Base-by-base conservation (phyloP, 768 basidiomycete species). In the Amanita brunnescens region DNA sequence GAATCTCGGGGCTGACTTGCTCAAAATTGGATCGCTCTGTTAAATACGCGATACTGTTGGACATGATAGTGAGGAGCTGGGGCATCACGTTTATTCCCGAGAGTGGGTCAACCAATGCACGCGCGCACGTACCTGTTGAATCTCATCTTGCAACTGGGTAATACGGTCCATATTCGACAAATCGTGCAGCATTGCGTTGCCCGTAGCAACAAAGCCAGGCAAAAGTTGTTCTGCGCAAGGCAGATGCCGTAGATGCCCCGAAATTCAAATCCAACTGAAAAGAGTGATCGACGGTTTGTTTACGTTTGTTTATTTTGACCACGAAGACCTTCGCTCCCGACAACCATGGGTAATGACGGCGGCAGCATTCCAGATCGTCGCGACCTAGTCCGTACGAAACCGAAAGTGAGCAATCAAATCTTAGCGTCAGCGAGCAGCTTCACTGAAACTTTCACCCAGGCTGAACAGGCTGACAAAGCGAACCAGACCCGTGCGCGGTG, bases 151-250 rank as follows among this genome's bases (percentile, higher is more conserved):
- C 49, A 94, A 82, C 66, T 94, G 92, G 8, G 92, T 93, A 66
- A 94, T 88, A 70, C 91, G 85, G 76, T 94, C 91, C 92, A 93
- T 93, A 74, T 89, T 83, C 67, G 87, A 81, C 66, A 91, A 70
- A 80, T 90, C 87, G 77, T 88, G 83, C 78, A 91, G 87, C 87
- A 91, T 91, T 73, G 71, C 87, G 79, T 81, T 80, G 81, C 69
- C 56, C 57, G 55, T 47, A 48, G 23, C 46, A 47, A 32, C 30
- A 29, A 29, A 44, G 2, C 42, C 21, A 12, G 39, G n/a, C n/a
- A n/a, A n/a, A n/a, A n/a, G n/a, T n/a, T n/a, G n/a, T 41, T 9
- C 16, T 33, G 46, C 32, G 26, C 26, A 4, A 29, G 26, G 26
- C 26, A 29, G 26, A 29, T 7, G 7, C 26, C 26, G n/a, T n/a